These are phyloP conservation scores for Lentinula aciculospora DNA, from an alignment of 768 basidiomycete species.

Conservation along the genomic window DNA sequence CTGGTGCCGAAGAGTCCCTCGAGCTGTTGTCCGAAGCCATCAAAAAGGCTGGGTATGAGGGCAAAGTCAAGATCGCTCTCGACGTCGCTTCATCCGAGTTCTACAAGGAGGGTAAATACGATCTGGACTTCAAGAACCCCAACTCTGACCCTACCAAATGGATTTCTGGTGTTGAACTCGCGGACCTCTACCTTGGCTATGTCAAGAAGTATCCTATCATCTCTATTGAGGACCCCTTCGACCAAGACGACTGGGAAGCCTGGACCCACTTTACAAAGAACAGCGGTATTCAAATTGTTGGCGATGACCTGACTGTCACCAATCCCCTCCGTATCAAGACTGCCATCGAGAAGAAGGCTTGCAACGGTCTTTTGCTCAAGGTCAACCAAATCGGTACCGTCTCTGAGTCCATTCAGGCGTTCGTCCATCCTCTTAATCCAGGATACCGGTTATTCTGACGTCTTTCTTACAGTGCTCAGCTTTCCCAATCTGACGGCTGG, in stretches of 20 bases:
- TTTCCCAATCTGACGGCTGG: slow-evolving; percentile 94
- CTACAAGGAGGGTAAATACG: slow-evolving; percentile 99
- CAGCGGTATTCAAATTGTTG: slow-evolving; percentile 84
- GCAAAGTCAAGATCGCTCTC: slow-evolving; percentile 97
- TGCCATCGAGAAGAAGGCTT: slow-evolving; percentile 99
- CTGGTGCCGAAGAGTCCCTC: slow-evolving; percentile 94
- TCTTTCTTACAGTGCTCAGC: slow-evolving; percentile 65
- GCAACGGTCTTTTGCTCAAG: slow-evolving; percentile 98
- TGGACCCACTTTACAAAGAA: slow-evolving; percentile 88
- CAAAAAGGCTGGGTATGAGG: slow-evolving; percentile 96
- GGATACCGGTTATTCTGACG: not conserved
- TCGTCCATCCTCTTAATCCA: slow-evolving; percentile 24
- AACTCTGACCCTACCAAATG: slow-evolving; percentile 97
- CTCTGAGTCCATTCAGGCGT: slow-evolving; percentile 99
- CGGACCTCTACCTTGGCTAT: slow-evolving; percentile 83
- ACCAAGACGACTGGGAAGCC: slow-evolving; percentile 99
- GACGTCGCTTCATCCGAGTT: slow-evolving; percentile 99
- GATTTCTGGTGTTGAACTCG: slow-evolving; percentile 90
- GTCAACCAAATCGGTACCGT: slow-evolving; percentile 99
- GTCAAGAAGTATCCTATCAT: slow-evolving; percentile 93
- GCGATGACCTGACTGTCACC: slow-evolving; percentile 97
- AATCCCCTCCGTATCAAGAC: slow-evolving; percentile 97
- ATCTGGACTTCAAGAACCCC: slow-evolving; percentile 98
- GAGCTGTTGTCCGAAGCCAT: slow-evolving; percentile 95
- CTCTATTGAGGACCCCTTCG: slow-evolving; percentile 97